Evolutionary conservation across 1,139 yeast genomes (phyloP).

Genomic region (Debaryomyces sp.): DNA sequence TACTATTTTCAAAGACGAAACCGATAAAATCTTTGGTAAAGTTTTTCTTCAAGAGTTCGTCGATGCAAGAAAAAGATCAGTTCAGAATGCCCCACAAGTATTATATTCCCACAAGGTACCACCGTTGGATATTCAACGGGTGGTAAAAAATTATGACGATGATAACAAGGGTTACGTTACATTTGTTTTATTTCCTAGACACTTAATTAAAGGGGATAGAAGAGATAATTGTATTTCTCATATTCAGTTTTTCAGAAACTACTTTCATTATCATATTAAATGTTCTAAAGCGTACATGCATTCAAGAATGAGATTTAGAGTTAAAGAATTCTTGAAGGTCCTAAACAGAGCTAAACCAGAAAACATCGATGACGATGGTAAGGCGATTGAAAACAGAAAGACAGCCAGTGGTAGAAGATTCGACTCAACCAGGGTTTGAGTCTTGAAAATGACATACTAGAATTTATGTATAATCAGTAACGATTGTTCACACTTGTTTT

Average conservation of each 20-base stretch:
- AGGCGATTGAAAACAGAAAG: conserved; percentile 64
- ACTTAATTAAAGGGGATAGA: conserved; percentile 67
- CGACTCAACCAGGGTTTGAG: conserved; percentile 29
- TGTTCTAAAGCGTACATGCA: conserved; percentile 98
- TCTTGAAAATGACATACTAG: background rate
- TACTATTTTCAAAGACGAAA: conserved; percentile 93
- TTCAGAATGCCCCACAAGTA: conserved; percentile 98
- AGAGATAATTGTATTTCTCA: conserved; percentile 86
- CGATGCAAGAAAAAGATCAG: conserved; percentile 91
- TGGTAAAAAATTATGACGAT: conserved; percentile 37
- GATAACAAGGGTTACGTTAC: conserved; percentile 75
- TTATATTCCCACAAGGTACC: conserved; percentile 86
- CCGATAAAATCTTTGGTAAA: conserved; percentile 92
- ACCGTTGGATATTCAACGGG: conserved; percentile 77
- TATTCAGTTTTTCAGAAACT: conserved; percentile 89
- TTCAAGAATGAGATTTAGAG: conserved; percentile 96
- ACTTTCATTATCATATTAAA: conserved; percentile 97
- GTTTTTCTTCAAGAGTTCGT: conserved; percentile 97
- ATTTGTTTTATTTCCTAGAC: conserved; percentile 76
- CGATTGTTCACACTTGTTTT: background rate
- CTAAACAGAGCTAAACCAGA: conserved; percentile 97
- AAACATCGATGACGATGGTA: conserved; percentile 70
- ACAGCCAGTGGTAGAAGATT: conserved; percentile 86
- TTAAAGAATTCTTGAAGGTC: conserved; percentile 89
- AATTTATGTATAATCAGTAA: conserved; percentile 3